Conservation (phyloP, 495 filamentous ascomycete species). For the Aspergillus affinis region DNA sequence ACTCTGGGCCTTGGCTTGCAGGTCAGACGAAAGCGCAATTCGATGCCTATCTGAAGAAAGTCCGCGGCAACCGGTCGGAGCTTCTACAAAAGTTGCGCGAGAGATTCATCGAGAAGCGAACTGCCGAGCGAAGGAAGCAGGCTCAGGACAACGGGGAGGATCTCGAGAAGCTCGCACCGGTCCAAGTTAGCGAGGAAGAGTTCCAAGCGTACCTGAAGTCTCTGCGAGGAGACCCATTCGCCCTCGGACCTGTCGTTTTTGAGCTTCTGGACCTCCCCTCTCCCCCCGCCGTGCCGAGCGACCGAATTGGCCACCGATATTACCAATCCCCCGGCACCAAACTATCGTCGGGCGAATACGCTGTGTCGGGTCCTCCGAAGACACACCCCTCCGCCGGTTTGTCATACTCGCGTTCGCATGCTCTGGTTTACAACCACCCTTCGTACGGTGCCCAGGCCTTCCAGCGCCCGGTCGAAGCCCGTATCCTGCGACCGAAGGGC, state of each 20-base stretch:
- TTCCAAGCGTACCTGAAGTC: constrained; percentile 59
- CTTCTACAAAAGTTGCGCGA: constrained; percentile 62
- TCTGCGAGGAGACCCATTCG: constrained; percentile 53
- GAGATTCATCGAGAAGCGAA: constrained; percentile 41
- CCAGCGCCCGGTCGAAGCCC: constrained; percentile 62
- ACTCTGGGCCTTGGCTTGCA: constrained; percentile 75
- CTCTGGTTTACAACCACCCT: constrained; percentile 75
- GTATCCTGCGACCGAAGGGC: constrained; percentile 58
- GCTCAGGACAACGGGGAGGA: constrained; percentile 51
- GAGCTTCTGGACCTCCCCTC: constrained; percentile 52
- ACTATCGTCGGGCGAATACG: constrained; percentile 49
- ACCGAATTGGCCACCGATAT: constrained; percentile 35
- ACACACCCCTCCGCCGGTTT: constrained; percentile 93
- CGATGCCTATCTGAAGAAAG: constrained; percentile 58
- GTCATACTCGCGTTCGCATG: constrained; percentile 73
- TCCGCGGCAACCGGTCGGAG: constrained; percentile 59
- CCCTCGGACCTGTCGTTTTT: constrained; percentile 45
- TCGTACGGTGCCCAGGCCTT: constrained; percentile 71
- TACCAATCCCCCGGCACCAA: constrained; percentile 38
- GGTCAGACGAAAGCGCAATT: constrained; percentile 75
- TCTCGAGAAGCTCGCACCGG: constrained; percentile 26
- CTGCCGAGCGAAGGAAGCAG: constrained; percentile 36
- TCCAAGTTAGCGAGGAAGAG: constrained; percentile 59
- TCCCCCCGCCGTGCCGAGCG: constrained; percentile 37
- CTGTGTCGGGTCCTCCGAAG: constrained; percentile 62